Conservation (phyloP, 768 basidiomycete genomes). For the Hypholoma fasciculare region DNA sequence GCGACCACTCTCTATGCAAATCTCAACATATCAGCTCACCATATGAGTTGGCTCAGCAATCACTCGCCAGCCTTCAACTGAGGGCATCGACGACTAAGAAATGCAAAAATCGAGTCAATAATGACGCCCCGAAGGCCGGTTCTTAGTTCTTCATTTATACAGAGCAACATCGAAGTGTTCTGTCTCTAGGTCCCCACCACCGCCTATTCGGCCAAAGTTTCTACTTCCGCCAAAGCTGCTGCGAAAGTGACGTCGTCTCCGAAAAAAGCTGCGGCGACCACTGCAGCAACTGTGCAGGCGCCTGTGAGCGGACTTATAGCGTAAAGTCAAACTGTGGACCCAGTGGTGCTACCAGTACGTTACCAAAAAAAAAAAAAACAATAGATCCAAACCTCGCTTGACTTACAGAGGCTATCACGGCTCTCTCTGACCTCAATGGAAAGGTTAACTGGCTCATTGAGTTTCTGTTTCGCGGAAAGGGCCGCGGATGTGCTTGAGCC, state of each 20-base stretch:
- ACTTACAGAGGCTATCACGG: conserved; percentile 45
- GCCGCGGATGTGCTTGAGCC: no score
- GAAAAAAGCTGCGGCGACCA: conserved; percentile 10
- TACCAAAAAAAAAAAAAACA: neutral
- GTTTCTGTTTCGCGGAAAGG: no score
- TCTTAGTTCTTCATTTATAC: neutral
- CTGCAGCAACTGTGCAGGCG: conserved; percentile 7
- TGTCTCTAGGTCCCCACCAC: conserved; percentile 7
- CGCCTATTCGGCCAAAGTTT: conserved; percentile 6
- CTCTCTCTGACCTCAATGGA: conserved; percentile 68
- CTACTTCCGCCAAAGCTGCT: conserved; percentile 7
- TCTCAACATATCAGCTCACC: conserved; percentile 30
- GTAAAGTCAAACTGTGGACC: conserved; percentile 43
- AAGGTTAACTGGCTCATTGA: conserved; percentile 74
- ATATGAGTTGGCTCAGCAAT: conserved; percentile 34
- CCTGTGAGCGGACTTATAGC: conserved; percentile 24
- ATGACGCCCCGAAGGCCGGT: conserved; percentile 3
- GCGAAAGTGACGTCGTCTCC: conserved; percentile 1
- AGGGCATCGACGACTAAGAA: conserved; percentile 15
- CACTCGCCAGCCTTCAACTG: conserved; percentile 11
- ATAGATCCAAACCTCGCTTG: neutral
- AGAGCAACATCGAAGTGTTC: neutral
- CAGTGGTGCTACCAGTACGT: conserved; percentile 49
- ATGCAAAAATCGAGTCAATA: conserved; percentile 21
- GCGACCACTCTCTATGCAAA: conserved; percentile 31